Evolutionary conservation across 371 early-diverging fungal genomes (phyloP), one percentile per base, ranked within the genome.

Genomic region (Mortierella sp.): DNA sequence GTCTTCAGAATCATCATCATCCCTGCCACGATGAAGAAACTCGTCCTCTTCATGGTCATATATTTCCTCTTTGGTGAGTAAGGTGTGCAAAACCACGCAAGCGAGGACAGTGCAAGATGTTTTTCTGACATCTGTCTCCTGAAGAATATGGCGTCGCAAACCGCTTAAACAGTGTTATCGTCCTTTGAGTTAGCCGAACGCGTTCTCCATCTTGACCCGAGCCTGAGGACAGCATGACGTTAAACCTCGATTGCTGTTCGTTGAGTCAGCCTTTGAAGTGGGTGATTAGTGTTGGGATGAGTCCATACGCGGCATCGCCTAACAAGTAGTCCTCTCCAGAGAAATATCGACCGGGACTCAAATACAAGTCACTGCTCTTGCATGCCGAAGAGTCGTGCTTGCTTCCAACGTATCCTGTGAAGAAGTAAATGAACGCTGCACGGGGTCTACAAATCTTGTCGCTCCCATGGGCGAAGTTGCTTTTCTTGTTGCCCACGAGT

Each of bases 11-110:
- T 43, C 43, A 43, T 17, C 43, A 43, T 43, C 19, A 17, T 9
- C 19, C 11, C 17, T 17, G 43, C 17, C 43, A 43, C 5, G 19
- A 8, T 12, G 14, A 19, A 30, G 26, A n/a, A 54, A n/a, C 26
- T 47, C 57, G 1, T 32, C 23, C 17, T 57, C 34, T 47, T 47
- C 17, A 19, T 19, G 43, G 17, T 57, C 44, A 19, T 28, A 23
- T 23, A 57, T 46, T 37, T 44, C 57, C 23, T 26, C n/a, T 14
- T 27, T 57, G 19, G 21, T n/a, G 23, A 59, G 49, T 6, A 59
- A 49, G 24, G 49, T 59, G 27, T 50, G 60, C 28, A 59, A 24
- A n/a, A 59, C 60, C 41, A 59, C 60, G 26, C 60, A 59, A 6
- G 60, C 50, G 5, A 48, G 17, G 17, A 49, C 15, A 2, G 6